Percentiles rank a stretch among this genome's conserved stretches.
phyloP scores from a whole-genome alignment of 2,329 filamentous ascomycete species.

The Colletotrichum australisinense region DNA sequence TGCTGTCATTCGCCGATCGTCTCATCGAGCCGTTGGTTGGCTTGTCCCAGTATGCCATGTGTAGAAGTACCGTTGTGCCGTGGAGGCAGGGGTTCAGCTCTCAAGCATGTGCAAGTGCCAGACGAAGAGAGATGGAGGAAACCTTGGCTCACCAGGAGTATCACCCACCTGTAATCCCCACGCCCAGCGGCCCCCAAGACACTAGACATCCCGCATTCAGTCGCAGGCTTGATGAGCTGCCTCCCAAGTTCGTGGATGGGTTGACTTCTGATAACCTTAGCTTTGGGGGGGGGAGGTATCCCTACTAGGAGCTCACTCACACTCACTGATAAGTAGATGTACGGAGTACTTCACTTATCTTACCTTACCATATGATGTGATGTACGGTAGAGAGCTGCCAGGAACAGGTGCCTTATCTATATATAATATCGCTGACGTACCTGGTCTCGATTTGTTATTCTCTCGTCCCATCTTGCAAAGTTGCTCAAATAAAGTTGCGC shows the following conservation, averaged over 20 bases:
- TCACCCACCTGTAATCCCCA: background rate
- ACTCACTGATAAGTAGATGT: constrained; percentile 27
- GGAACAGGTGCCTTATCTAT: constrained; percentile 33
- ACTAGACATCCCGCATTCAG: constrained; percentile 27
- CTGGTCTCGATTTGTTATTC: constrained; percentile 5
- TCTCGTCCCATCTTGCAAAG: constrained; percentile 6
- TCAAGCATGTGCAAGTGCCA: background rate
- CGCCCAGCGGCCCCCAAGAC: constrained; percentile 18
- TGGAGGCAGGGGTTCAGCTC: background rate
- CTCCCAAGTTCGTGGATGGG: background rate
- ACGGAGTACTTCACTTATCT: constrained; percentile 18
- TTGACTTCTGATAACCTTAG: constrained; percentile 18
- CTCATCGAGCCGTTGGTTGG: constrained; percentile 37
- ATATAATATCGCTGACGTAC: constrained; percentile 31
- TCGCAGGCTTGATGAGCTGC: background rate
- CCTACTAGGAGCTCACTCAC: background rate
- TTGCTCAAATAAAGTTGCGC: constrained; percentile 12
- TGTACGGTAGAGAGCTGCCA: constrained; percentile 8
- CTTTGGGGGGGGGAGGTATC: constrained; percentile 3
- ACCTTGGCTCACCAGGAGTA: constrained; percentile 3
- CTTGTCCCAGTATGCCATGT: background rate
- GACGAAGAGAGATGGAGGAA: background rate
- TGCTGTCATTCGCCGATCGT: constrained; percentile 36
- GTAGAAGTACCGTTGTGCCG: background rate
- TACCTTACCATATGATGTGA: constrained; percentile 32